A percentile compares a stretch with the other conserved stretches of the same genome.
These are phyloP conservation scores for Saprolegnia diclina DNA, from an alignment of 352 stramenopile species.

Conservation along the genomic window DNA sequence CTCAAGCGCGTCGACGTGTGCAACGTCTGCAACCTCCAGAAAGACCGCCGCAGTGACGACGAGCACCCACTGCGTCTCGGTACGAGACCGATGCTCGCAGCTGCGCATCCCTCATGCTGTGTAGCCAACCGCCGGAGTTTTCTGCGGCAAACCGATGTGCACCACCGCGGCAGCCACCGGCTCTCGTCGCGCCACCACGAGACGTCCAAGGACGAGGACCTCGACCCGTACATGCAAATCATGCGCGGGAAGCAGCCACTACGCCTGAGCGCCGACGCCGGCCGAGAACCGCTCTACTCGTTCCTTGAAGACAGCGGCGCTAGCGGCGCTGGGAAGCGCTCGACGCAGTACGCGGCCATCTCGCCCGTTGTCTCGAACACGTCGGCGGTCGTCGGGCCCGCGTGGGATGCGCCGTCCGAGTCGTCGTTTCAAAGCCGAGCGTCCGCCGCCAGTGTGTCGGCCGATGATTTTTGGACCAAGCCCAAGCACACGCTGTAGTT, in stretches of 20 bases:
- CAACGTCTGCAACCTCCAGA: conserved; percentile 7
- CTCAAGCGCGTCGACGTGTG: conserved; percentile 6
- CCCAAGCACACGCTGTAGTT: background rate
- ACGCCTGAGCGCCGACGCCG: background rate
- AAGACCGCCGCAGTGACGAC: conserved; percentile 3
- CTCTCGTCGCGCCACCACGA: background rate
- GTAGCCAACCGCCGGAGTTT: conserved; percentile 8
- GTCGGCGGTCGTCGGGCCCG: background rate
- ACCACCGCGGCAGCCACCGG: background rate
- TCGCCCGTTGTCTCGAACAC: background rate
- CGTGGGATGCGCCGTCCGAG: background rate
- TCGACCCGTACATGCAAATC: conserved; percentile 10
- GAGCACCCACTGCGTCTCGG: background rate
- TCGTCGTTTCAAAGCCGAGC: background rate
- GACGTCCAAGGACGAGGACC: background rate
- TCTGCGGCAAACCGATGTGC: background rate
- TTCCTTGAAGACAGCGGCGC: conserved; percentile 3
- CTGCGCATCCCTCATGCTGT: background rate
- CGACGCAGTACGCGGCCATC: background rate
- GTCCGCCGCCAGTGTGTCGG: background rate
- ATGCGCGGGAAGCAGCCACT: conserved; percentile 7
- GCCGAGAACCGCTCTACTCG: conserved; percentile 1
- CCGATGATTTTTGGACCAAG: background rate
- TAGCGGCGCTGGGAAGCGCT: background rate
- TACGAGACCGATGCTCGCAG: background rate